Evolutionary conservation across 768 basidiomycete species (phyloP).

Genomic region (Fomitopsis serialis): DNA sequence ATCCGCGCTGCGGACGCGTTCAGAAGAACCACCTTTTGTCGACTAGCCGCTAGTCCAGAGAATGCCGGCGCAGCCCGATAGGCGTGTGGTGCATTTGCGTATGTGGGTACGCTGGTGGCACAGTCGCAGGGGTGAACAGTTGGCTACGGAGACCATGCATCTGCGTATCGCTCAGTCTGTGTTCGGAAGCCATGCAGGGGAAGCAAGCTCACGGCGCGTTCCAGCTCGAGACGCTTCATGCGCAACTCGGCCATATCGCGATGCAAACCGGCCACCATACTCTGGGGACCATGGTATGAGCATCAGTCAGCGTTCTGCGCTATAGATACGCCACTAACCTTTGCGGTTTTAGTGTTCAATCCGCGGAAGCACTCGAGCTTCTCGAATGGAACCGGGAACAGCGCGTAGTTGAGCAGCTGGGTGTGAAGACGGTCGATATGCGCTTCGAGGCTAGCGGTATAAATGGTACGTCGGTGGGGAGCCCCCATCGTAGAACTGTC

Average conservation of each 20-base stretch:
- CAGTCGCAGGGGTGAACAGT: too few relatives aligned
- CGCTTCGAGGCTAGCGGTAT: conserved; percentile 66
- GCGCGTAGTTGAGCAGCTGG: conserved; percentile 46
- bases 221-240: conserved; percentile 61
- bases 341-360: conserved; percentile 72
- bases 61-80: too few relatives aligned
- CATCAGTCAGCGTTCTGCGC: background rate
- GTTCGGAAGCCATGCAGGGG: background rate
- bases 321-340: conserved; percentile 35
- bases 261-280: conserved; percentile 69
- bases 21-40: too few relatives aligned
- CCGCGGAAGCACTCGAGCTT: conserved; percentile 41
- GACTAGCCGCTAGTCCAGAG: too few relatives aligned
- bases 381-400: conserved; percentile 37
- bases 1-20: too few relatives aligned
- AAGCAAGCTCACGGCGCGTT: conserved; percentile 51
- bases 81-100: too few relatives aligned
- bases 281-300: conserved; percentile 32
- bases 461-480: conserved; percentile 63
- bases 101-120: too few relatives aligned
- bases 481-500: conserved; percentile 60
- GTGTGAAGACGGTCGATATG: conserved; percentile 66
- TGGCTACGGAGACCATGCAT: background rate
- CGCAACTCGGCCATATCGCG: conserved; percentile 56
- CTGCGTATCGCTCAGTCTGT: background rate